phyloP scores from a whole-genome alignment of 306 rosid species.

The Quercus parvula region DNA sequence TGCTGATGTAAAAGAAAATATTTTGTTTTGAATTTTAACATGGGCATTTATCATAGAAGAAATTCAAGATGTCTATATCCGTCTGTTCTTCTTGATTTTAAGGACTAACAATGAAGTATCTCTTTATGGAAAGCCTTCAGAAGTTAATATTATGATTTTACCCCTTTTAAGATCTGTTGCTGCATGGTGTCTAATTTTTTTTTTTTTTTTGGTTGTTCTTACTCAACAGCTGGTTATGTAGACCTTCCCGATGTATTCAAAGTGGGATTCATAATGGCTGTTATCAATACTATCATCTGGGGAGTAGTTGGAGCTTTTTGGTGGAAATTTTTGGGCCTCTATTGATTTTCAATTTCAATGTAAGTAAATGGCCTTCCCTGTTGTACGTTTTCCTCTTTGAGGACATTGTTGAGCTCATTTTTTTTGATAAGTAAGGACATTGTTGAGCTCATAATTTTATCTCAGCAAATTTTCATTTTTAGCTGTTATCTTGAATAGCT shows the following conservation, averaged over 20 bases:
- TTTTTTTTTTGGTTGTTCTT: constrained; percentile 18
- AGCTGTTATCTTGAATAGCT: not conserved
- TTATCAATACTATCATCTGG: constrained; percentile 77
- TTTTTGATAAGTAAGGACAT: constrained; percentile 1
- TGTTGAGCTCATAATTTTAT: constrained; percentile 36
- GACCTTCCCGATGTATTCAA: constrained; percentile 83
- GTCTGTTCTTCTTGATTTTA: not conserved
- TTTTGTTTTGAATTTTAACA: not conserved
- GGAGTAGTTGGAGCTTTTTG: constrained; percentile 67
- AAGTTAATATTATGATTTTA: not conserved
- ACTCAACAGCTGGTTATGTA: constrained; percentile 80
- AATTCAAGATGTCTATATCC: not conserved
- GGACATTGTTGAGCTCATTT: constrained; percentile 33
- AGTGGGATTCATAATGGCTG: constrained; percentile 68
- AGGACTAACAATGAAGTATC: not conserved
- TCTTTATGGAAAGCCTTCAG: not conserved
- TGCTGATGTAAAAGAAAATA: not conserved
- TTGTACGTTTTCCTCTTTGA: constrained; percentile 22
- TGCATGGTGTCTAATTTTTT: constrained; percentile 24
- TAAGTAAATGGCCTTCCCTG: constrained; percentile 34
- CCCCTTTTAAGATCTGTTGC: constrained; percentile 1
- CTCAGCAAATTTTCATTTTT: constrained; percentile 15
- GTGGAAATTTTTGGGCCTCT: constrained; percentile 94
- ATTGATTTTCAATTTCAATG: constrained; percentile 45
- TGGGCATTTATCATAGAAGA: not conserved